These are phyloP conservation scores for Microcos paniculata DNA, from an alignment of 345 rosid species.

Conservation along the genomic window DNA sequence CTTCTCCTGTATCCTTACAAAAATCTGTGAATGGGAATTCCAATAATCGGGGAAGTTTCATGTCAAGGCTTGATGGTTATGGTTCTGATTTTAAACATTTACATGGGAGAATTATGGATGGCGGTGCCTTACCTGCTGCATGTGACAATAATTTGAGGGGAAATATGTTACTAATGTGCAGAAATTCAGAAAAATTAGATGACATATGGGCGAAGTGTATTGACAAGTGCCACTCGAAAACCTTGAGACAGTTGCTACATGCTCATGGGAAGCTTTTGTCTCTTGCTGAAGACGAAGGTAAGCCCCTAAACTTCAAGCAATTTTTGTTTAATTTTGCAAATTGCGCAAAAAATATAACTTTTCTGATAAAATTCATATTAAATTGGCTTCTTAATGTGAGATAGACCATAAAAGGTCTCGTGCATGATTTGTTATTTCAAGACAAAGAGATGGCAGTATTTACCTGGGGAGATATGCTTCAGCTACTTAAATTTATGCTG, in stretches of 20 bases:
- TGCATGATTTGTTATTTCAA: background rate
- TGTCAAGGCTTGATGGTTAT: slow-evolving; percentile 37
- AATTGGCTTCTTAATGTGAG: background rate
- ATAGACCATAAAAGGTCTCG: background rate
- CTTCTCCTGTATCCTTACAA: slow-evolving; percentile 53
- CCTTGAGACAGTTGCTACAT: slow-evolving; percentile 76
- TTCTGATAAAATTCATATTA: background rate
- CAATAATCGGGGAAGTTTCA: slow-evolving; percentile 39
- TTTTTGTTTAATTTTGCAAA: background rate
- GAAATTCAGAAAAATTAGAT: slow-evolving; percentile 61
- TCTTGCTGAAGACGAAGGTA: slow-evolving; percentile 81
- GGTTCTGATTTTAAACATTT: slow-evolving; percentile 41
- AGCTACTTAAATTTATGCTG: background rate
- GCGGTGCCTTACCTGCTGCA: slow-evolving; percentile 37
- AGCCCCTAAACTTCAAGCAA: slow-evolving; percentile 4
- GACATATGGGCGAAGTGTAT: slow-evolving; percentile 79
- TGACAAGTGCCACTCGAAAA: slow-evolving; percentile 87
- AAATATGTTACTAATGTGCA: slow-evolving; percentile 40
- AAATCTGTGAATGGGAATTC: slow-evolving; percentile 44
- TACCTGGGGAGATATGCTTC: background rate
- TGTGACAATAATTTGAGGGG: slow-evolving; percentile 37
- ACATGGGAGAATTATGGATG: slow-evolving; percentile 35
- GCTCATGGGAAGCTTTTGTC: slow-evolving; percentile 82
- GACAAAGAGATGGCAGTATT: background rate
- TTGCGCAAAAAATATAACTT: background rate